A percentile compares a stretch with the other conserved stretches of the same genome.
These are phyloP conservation scores for Exophiala calicioides DNA, from an alignment of 2,329 filamentous ascomycete species.

Conservation along the genomic window DNA sequence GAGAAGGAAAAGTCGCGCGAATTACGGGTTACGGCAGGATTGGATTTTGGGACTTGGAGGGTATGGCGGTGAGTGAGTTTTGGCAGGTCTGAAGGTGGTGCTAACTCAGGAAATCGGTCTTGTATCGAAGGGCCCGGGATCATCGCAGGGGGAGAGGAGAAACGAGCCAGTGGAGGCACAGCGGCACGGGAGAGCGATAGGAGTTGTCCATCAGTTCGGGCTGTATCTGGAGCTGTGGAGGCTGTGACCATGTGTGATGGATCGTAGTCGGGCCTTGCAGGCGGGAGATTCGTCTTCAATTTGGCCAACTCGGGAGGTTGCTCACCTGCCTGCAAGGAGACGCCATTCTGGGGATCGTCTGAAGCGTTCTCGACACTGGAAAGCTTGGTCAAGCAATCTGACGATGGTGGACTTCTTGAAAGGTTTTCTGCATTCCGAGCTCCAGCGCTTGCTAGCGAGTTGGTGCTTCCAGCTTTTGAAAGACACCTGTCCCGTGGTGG, in stretches of 20 bases:
- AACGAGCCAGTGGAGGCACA: conserved; percentile 34
- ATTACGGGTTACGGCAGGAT: conserved; percentile 57
- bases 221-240: conserved; percentile 38
- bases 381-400: conserved; percentile 28
- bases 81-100: conserved; percentile 57
- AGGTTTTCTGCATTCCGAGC: conserved; percentile 35
- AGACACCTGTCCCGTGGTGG: conserved; percentile 41
- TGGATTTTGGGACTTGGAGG: conserved; percentile 75
- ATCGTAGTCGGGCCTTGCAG: conserved; percentile 29
- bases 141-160: conserved; percentile 51
- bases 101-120: conserved; percentile 27
- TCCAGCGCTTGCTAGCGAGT: conserved; percentile 43
- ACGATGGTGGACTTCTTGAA: conserved; percentile 31
- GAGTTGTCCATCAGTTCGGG: conserved; percentile 23
- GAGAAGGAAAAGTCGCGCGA: conserved; percentile 66
- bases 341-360: conserved; percentile 16
- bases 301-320: conserved; percentile 29
- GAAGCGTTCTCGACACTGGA: conserved; percentile 29
- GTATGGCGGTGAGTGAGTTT: conserved; percentile 81
- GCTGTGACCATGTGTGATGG: conserved; percentile 35
- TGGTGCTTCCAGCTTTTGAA: conserved; percentile 49
- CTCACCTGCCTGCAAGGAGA: conserved; percentile 33
- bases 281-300: conserved; percentile 20
- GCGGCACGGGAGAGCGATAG: conserved; percentile 8
- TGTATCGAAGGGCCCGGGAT: conserved; percentile 55